Base-by-base conservation (phyloP, 495 filamentous ascomycete genomes). In the Cenococcum geophilum region DNA sequence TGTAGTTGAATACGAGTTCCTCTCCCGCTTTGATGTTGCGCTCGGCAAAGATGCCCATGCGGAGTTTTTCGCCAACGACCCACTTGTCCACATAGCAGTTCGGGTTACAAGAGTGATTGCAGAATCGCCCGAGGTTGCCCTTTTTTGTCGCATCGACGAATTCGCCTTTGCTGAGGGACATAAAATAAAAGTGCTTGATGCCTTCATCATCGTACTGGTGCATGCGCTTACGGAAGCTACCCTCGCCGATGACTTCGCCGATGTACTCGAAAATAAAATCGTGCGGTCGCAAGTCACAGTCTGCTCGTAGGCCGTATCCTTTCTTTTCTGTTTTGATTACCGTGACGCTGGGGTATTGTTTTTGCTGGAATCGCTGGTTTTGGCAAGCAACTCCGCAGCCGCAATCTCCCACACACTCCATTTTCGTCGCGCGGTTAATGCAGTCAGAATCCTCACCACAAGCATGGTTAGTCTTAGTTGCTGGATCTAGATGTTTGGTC, bases 41-140 rank as follows among this genome's bases (percentile, higher is more conserved):
- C 77, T 88, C 83, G 67, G 93, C 90, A 76, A 99, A 99, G 64
- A 99, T 97, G 62, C 93, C 93, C 93, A 99, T 97, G 69, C 93
- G 92, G 71, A 97, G 76, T 76, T 96, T 97, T 69, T 95, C 89
- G n/a, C 92, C 91, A 37, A 97, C 92, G 52, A 99, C 90, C 93
- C 93, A 99, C 73, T 99, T 99, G 77, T 99, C 93, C 63, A 97
- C 92, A 75, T 93, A 97, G 76, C 92, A 97, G 68, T 99, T 99
- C 0, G 93, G 93, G 71, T 93, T 96, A 81, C 93, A 99, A 22
- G 95, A 97, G 67, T 99, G 93, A 72, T 99, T 99, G 80, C 95
- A 97, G 71, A 99, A 99, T 21, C 93, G 85, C 40, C 92, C 93
- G 14, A 99, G 82, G 70, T 97, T 96, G 40, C 93, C 93, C 71